Conservation (phyloP, 176 grass and related monocot species). For the Luzula sylvatica region DNA sequence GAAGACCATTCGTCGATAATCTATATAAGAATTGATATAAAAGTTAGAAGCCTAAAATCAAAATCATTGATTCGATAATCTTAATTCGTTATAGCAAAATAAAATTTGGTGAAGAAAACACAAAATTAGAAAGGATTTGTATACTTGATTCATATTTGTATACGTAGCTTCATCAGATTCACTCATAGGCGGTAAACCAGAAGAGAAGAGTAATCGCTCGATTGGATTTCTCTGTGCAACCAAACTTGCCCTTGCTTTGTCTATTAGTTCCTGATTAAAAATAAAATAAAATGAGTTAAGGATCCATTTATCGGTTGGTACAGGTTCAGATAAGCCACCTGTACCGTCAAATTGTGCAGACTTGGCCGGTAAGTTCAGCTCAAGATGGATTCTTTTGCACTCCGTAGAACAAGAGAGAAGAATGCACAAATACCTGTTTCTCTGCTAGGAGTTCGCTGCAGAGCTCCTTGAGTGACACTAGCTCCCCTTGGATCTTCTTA, state of each 20-base stretch:
- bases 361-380: background rate
- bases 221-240: slow-evolving; percentile 31
- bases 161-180: slow-evolving; percentile 41
- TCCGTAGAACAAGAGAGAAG: too few relatives aligned
- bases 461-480: slow-evolving; percentile 52
- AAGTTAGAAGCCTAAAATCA: too few relatives aligned
- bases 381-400: background rate
- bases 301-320: too few relatives aligned
- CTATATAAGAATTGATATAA: slow-evolving; percentile 27
- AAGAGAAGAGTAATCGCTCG: slow-evolving; percentile 47
- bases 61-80: too few relatives aligned
- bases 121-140: background rate
- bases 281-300: too few relatives aligned
- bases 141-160: slow-evolving; percentile 54
- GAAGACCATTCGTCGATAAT: slow-evolving; percentile 64
- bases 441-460: slow-evolving; percentile 50
- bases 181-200: slow-evolving; percentile 43
- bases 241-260: slow-evolving; percentile 54
- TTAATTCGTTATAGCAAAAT: background rate
- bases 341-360: background rate
- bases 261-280: slow-evolving; percentile 55
- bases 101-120: slow-evolving; percentile 1
- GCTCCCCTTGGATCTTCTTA: slow-evolving; percentile 62
- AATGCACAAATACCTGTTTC: slow-evolving; percentile 40
- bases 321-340: background rate